Evolutionary conservation across 257 asterid species (phyloP).

Genomic region (Scutellaria minor): DNA sequence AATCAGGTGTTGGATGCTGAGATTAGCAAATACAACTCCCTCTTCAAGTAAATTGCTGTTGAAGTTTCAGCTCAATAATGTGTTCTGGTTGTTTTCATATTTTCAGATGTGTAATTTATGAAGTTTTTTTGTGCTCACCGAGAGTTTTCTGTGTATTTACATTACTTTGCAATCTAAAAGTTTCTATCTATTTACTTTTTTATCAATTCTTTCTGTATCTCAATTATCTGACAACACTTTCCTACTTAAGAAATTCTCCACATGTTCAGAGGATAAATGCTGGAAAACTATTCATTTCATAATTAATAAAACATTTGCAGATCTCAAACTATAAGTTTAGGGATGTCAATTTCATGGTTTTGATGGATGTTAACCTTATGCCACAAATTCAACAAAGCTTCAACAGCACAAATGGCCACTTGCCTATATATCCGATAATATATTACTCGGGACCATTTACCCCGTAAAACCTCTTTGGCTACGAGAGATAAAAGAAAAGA

Average conservation of each 20-base stretch:
- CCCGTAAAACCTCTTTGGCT: background rate
- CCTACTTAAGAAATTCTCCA: background rate
- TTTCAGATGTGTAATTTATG: background rate
- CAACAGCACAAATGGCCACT: background rate
- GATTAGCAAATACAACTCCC: background rate
- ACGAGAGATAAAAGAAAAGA: background rate
- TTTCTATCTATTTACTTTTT: background rate
- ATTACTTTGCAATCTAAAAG: background rate
- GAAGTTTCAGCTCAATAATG: background rate
- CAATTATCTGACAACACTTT: background rate
- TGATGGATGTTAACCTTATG: background rate
- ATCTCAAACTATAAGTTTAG: too few species aligned
- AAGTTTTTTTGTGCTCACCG: background rate
- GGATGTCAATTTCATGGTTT: too few species aligned
- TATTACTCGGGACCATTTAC: background rate
- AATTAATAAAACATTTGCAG: background rate
- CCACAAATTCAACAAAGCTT: conserved; percentile 8
- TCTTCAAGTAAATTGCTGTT: background rate
- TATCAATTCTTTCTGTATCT: background rate
- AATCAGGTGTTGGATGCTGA: background rate
- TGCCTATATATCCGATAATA: background rate
- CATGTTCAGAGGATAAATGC: background rate
- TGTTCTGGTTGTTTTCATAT: background rate
- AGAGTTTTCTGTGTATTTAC: background rate
- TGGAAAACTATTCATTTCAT: background rate